A percentile compares a stretch with the other conserved stretches of the same genome.
Evolutionary conservation across 2,329 filamentous ascomycete genomes (phyloP).

Genomic region (Penicillium palitans): DNA sequence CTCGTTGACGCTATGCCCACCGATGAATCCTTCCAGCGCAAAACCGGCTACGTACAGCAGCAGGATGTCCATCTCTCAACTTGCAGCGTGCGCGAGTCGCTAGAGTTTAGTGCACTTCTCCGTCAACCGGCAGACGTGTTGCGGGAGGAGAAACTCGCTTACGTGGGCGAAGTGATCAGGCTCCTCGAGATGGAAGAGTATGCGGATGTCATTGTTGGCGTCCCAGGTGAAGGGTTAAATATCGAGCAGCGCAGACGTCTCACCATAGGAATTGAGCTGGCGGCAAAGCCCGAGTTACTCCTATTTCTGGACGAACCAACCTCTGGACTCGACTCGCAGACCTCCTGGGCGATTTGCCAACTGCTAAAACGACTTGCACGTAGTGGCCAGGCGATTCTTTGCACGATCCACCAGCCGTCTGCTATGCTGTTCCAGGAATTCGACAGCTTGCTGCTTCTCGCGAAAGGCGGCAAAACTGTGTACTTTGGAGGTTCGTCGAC

Average conservation of each 20-base stretch:
- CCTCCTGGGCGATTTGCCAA: constrained; percentile 82
- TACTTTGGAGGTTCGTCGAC: not conserved
- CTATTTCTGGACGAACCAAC: constrained; percentile 92
- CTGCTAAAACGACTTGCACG: constrained; percentile 83
- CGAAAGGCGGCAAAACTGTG: constrained; percentile 48
- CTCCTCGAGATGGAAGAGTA: constrained; percentile 84
- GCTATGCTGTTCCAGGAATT: constrained; percentile 88
- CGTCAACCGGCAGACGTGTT: constrained; percentile 72
- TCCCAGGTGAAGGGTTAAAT: constrained; percentile 71
- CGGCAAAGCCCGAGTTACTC: constrained; percentile 79
- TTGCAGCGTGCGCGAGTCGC: constrained; percentile 77
- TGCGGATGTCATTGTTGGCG: constrained; percentile 82
- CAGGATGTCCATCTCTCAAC: constrained; percentile 82
- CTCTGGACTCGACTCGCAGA: constrained; percentile 85
- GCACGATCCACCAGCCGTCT: constrained; percentile 90
- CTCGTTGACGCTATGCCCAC: constrained; percentile 68
- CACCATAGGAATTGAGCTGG: constrained; percentile 91
- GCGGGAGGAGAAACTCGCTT: constrained; percentile 71
- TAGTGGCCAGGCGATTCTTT: constrained; percentile 82
- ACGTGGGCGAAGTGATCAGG: constrained; percentile 84
- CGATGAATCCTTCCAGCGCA: constrained; percentile 48
- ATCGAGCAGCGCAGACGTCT: constrained; percentile 68
- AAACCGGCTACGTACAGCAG: constrained; percentile 50
- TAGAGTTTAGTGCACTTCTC: constrained; percentile 78
- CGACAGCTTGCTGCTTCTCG: constrained; percentile 61